Percentiles rank a stretch among this genome's conserved stretches.
Evolutionary conservation across 2,329 filamentous ascomycete species (phyloP).

Genomic region (Rhynchosporium agropyri): DNA sequence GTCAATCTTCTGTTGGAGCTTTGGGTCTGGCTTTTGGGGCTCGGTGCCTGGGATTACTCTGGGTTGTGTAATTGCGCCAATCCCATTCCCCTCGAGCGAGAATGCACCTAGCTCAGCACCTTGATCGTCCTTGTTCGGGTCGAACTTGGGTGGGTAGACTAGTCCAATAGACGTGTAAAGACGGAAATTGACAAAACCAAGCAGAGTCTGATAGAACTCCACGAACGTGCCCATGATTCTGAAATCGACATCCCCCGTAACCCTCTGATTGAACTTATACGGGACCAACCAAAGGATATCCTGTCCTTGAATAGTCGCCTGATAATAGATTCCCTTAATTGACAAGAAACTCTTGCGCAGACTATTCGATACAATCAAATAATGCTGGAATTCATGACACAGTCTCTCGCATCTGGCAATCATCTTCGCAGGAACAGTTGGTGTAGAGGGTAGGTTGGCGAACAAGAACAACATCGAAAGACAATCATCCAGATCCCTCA

Average conservation of each 20-base stretch:
- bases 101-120: slow-evolving; percentile 91
- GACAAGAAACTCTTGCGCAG: slow-evolving; percentile 95
- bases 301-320: slow-evolving; percentile 95
- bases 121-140: slow-evolving; percentile 81
- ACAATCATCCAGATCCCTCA: slow-evolving; percentile 94
- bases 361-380: slow-evolving; percentile 88
- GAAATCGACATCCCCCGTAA: slow-evolving; percentile 94
- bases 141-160: slow-evolving; percentile 95
- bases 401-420: slow-evolving; percentile 92
- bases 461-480: slow-evolving; percentile 97
- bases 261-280: slow-evolving; percentile 95
- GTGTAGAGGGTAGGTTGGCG: slow-evolving; percentile 89
- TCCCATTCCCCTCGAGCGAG: slow-evolving; percentile 77
- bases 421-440: slow-evolving; percentile 89
- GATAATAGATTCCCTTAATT: slow-evolving; percentile 99
- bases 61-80: slow-evolving; percentile 55
- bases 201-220: slow-evolving; percentile 95
- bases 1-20: slow-evolving; percentile 66
- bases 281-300: slow-evolving; percentile 97
- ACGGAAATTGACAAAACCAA: slow-evolving; percentile 95
- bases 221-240: slow-evolving; percentile 99
- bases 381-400: slow-evolving; percentile 96
- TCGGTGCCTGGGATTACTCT: slow-evolving; percentile 56
- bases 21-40: slow-evolving; percentile 58
- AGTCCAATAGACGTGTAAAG: slow-evolving; percentile 89